phyloP scores from a whole-genome alignment of 176 grass and related monocot genomes.

The Pharus latifolius region DNA sequence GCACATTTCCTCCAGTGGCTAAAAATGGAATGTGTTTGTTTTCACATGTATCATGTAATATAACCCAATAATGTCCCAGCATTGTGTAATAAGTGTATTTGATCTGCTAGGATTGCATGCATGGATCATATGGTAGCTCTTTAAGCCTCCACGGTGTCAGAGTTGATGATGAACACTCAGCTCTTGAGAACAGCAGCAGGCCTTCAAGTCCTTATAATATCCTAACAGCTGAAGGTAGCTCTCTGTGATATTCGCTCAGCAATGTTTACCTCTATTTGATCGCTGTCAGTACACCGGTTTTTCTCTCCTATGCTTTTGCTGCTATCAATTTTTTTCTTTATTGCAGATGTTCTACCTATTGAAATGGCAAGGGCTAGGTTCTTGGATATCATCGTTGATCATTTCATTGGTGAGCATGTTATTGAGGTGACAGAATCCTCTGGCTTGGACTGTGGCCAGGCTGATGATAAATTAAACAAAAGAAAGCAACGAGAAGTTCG shows the following conservation, averaged over 20 bases:
- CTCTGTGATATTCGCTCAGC: not conserved
- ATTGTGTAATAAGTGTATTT: not conserved
- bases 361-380: slow-evolving; percentile 62
- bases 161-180: slow-evolving; percentile 56
- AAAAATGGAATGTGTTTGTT: not conserved
- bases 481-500: slow-evolving; percentile 53
- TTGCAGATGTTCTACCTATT: slow-evolving; percentile 68
- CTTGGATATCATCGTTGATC: slow-evolving; percentile 60
- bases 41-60: not conserved
- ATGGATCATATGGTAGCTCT: slow-evolving; percentile 54
- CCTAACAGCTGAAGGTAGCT: slow-evolving; percentile 51
- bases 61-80: not conserved
- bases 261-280: not conserved
- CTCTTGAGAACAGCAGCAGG: slow-evolving; percentile 53
- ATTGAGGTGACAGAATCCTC: slow-evolving; percentile 52
- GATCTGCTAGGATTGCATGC: slow-evolving; percentile 44
- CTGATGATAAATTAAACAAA: slow-evolving; percentile 54
- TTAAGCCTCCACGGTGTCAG: slow-evolving; percentile 42
- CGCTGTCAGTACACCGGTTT: not conserved
- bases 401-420: slow-evolving; percentile 64
- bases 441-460: slow-evolving; percentile 22
- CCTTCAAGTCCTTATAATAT: slow-evolving; percentile 57
- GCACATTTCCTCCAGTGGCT: not conserved
- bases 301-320: not conserved
- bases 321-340: not conserved